Evolutionary conservation across 2,329 filamentous ascomycete genomes (phyloP), one percentile per base, ranked within the genome.

Genomic region (Pseudonectria buxi): DNA sequence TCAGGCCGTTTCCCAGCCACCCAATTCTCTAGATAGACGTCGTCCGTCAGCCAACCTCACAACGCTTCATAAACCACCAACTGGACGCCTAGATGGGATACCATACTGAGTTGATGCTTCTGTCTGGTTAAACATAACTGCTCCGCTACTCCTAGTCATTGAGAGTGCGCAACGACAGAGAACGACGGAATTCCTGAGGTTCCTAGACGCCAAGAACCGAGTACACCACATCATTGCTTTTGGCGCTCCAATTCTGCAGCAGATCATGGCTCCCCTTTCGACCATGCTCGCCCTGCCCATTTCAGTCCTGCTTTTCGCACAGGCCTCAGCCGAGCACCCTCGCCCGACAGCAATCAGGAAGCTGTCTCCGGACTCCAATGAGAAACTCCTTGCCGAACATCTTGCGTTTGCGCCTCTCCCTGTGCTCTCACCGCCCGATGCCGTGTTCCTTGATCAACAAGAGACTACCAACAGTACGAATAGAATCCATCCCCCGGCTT

Each of bases 301-400:
- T 7, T 64, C 68, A n/a, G 51, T 73, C 28, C 59, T 74, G 28
- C 54, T 69, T 12, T 59, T 76, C 15, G 55, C 63, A 3, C 55
- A 54, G n/a, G 46, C 56, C 43, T 37, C 57, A 3, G 62, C 63
- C 24, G 57, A 58, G 18, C 54, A 53, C 33, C 39, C 40, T 13
- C 47, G 61, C 6, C 82, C 82, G 1, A 71, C 74, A 2, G 83
- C 76, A 1, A 69, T 89, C 36, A 76, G 74, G 54, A 88, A 88
- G 55, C 85, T 89, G 75, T 69, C 76, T 30, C 68, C 69, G 5
- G 79, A 87, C 53, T 73, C 77, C 32, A 75, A 75, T 40, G 81
- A 86, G 55, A 92, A 86, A 69, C 81, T 90, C 54, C 76, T 80
- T 46, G 65, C 80, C 37, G 72, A 84, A 29, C 82, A 86, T 56